phyloP scores from a whole-genome alignment of 2,329 filamentous ascomycete species.

The Penicillium sp. region DNA sequence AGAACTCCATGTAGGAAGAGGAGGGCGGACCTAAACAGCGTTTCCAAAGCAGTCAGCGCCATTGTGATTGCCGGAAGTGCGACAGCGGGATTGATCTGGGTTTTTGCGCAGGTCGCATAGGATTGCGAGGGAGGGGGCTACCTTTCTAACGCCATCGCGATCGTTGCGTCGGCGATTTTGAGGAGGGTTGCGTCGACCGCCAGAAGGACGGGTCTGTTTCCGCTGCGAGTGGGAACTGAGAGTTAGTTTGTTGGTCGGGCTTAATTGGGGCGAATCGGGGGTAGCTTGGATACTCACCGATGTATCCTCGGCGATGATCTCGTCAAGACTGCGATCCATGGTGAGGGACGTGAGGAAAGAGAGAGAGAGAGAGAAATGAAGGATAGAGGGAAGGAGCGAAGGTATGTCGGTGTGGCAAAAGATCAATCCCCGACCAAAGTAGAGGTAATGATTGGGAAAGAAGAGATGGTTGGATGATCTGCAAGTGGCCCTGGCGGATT shows the following conservation, averaged over 20 bases:
- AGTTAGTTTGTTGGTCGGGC: constrained; percentile 23
- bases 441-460: neutral
- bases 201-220: constrained; percentile 32
- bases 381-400: neutral
- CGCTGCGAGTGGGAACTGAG: constrained; percentile 16
- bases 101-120: neutral
- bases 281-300: constrained; percentile 44
- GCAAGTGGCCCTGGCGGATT: constrained; percentile 1
- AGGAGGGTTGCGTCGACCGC: constrained; percentile 39
- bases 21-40: constrained; percentile 49
- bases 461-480: constrained; percentile 3
- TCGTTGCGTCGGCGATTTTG: constrained; percentile 71
- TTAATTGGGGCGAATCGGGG: constrained; percentile 5
- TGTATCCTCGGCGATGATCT: constrained; percentile 65
- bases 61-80: constrained; percentile 13
- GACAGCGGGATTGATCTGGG: neutral
- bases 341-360: constrained; percentile 23
- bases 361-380: constrained; percentile 2
- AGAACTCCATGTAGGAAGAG: constrained; percentile 42
- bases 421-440: neutral
- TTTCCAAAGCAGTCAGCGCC: constrained; percentile 16
- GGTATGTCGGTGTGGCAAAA: neutral
- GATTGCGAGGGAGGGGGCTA: constrained; percentile 40
- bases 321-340: constrained; percentile 68
- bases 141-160: constrained; percentile 91